phyloP scores from a whole-genome alignment of 1,284 basidiomycete genomes.

The Anthracocystis walkeri region DNA sequence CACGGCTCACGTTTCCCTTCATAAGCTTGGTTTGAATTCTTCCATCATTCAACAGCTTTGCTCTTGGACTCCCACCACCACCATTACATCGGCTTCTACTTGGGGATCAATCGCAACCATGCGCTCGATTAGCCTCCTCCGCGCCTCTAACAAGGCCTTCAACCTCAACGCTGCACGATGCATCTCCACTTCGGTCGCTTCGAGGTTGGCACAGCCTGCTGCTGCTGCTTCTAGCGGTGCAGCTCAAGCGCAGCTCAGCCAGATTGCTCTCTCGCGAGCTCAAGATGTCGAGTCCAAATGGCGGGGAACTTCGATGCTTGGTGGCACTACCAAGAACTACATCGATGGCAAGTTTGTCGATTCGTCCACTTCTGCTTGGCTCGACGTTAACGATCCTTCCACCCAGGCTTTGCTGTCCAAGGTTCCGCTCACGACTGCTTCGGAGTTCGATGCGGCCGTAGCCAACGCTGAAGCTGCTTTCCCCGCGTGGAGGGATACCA shows the following conservation, averaged over 20 bases:
- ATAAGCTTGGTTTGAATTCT: neutral
- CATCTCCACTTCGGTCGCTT: conserved; percentile 36
- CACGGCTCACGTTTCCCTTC: neutral
- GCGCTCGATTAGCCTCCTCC: conserved; percentile 29
- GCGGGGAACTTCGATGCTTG: conserved; percentile 85
- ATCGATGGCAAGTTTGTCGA: conserved; percentile 88
- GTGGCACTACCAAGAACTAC: conserved; percentile 81
- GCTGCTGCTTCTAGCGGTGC: conserved; percentile 23
- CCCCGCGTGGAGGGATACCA: conserved; percentile 88
- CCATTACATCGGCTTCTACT: neutral
- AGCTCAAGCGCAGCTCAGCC: conserved; percentile 44
- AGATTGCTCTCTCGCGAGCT: conserved; percentile 50
- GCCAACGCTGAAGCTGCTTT: conserved; percentile 87
- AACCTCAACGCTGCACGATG: conserved; percentile 20
- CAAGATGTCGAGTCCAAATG: conserved; percentile 72
- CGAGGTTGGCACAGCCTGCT: conserved; percentile 38
- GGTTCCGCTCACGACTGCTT: conserved; percentile 86
- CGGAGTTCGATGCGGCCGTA: conserved; percentile 88
- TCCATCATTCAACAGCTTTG: neutral
- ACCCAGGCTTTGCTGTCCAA: conserved; percentile 88
- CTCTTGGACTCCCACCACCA: conserved; percentile 5
- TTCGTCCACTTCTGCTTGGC: conserved; percentile 81
- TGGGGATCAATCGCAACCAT: conserved; percentile 6
- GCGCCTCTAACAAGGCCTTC: conserved; percentile 35
- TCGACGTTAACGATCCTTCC: conserved; percentile 87